Percentiles rank a stretch among this genome's conserved stretches.
Conservation (phyloP, 78 protist species). For the Dictyostelium intermedium region DNA sequence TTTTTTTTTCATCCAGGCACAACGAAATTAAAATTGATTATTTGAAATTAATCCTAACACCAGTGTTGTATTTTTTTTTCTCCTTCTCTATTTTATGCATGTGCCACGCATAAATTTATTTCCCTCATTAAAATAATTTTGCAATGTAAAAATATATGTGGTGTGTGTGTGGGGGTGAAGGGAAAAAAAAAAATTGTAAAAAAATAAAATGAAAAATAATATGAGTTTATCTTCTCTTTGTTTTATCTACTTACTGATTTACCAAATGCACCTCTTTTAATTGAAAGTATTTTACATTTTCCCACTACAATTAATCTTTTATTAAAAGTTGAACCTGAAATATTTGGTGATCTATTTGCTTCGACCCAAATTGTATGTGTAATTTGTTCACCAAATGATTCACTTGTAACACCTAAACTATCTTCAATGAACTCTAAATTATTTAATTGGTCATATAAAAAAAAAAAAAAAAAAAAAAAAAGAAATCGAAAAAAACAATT, state of each 20-base stretch:
- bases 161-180: not conserved
- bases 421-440: slow-evolving; percentile 64
- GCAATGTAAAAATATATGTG: not conserved
- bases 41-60: not conserved
- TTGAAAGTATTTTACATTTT: slow-evolving; percentile 38
- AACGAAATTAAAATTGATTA: not conserved
- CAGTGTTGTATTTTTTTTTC: not conserved
- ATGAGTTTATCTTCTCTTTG: not conserved
- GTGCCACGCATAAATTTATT: not conserved
- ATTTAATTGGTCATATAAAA: not conserved
- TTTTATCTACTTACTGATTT: slow-evolving; percentile 49
- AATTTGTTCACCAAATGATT: slow-evolving; percentile 61
- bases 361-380: slow-evolving; percentile 52
- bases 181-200: not conserved
- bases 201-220: not conserved
- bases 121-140: no score
- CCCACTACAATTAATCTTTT: slow-evolving; percentile 68
- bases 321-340: slow-evolving; percentile 47
- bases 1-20: not conserved
- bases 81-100: no score
- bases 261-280: slow-evolving; percentile 77
- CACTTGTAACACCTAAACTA: slow-evolving; percentile 55
- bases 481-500: not conserved
- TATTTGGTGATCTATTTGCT: slow-evolving; percentile 64
- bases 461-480: not conserved